phyloP scores from a whole-genome alignment of 2,329 filamentous ascomycete species.

The Didymella sp. region DNA sequence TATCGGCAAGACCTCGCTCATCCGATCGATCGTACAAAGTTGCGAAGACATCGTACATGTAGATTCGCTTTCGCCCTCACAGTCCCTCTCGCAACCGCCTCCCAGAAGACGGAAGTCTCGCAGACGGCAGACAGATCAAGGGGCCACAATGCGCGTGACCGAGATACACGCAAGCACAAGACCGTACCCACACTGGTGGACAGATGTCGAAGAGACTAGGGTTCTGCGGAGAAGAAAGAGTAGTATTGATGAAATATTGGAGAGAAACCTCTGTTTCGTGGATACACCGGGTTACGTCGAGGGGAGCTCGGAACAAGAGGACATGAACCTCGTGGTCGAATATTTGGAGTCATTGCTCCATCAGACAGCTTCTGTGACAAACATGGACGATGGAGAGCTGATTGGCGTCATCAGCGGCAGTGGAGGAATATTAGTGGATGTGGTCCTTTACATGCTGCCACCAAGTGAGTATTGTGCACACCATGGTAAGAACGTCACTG shows the following conservation, averaged over 20 bases:
- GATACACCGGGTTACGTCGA: slow-evolving; percentile 74
- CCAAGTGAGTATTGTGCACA: slow-evolving; percentile 62
- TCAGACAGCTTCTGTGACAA: slow-evolving; percentile 66
- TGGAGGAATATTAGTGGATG: slow-evolving; percentile 84
- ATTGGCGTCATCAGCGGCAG: slow-evolving; percentile 79
- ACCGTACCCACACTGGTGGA: slow-evolving; percentile 88
- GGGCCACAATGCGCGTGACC: slow-evolving; percentile 40
- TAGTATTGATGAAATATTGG: slow-evolving; percentile 76
- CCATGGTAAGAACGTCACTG: slow-evolving; percentile 14
- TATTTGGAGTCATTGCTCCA: slow-evolving; percentile 77
- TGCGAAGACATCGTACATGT: slow-evolving; percentile 95
- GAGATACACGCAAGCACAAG: slow-evolving; percentile 57
- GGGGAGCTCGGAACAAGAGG: slow-evolving; percentile 48
- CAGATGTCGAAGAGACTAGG: slow-evolving; percentile 73
- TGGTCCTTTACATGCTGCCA: slow-evolving; percentile 80
- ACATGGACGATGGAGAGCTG: slow-evolving; percentile 75
- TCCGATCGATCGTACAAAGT: slow-evolving; percentile 83
- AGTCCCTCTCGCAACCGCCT: slow-evolving; percentile 35
- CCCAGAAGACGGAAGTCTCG: slow-evolving; percentile 36
- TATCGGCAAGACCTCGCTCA: slow-evolving; percentile 86
- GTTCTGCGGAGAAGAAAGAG: slow-evolving; percentile 68
- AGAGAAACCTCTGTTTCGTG: slow-evolving; percentile 92
- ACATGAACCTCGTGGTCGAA: slow-evolving; percentile 55
- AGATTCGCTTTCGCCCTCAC: slow-evolving; percentile 64
- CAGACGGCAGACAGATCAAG: slow-evolving; percentile 31